Conservation (phyloP, 2,329 filamentous ascomycete genomes). For the Diaporthe sp. region DNA sequence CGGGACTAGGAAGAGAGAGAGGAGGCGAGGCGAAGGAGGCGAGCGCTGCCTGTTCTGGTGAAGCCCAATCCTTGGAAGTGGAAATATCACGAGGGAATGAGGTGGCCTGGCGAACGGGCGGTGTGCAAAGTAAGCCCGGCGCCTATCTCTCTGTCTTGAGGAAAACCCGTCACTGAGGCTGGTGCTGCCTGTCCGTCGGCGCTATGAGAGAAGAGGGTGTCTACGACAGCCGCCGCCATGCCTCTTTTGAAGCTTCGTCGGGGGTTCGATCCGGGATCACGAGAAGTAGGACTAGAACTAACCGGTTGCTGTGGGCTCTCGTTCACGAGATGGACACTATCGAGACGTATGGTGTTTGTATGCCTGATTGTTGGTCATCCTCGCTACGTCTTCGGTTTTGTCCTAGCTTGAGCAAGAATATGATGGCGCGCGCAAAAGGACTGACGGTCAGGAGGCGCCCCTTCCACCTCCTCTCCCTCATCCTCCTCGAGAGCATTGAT, state of each 20-base stretch:
- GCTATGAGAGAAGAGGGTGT: no score
- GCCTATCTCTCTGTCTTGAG: not conserved
- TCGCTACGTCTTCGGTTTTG: not conserved
- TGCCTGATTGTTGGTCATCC: not conserved
- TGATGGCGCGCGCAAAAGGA: not conserved
- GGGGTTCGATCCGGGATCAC: not conserved
- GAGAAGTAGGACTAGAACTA: not conserved
- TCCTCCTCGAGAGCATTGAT: not conserved
- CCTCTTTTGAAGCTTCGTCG: not conserved
- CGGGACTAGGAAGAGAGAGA: not conserved
- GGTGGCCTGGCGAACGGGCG: not conserved
- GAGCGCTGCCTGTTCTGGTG: constrained; percentile 1
- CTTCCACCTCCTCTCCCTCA: not conserved
- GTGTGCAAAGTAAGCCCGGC: not conserved
- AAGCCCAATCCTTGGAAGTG: not conserved
- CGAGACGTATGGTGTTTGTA: no score
- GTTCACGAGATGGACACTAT: not conserved
- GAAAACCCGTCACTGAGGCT: not conserved
- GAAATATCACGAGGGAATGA: not conserved
- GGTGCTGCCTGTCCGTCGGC: no score
- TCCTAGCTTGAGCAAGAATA: not conserved
- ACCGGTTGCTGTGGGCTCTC: no score
- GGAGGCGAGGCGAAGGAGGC: not conserved
- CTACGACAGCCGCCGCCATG: not conserved
- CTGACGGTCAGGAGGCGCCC: not conserved